Evolutionary conservation across 345 rosid species (phyloP).

Genomic region (Mangifera indica): DNA sequence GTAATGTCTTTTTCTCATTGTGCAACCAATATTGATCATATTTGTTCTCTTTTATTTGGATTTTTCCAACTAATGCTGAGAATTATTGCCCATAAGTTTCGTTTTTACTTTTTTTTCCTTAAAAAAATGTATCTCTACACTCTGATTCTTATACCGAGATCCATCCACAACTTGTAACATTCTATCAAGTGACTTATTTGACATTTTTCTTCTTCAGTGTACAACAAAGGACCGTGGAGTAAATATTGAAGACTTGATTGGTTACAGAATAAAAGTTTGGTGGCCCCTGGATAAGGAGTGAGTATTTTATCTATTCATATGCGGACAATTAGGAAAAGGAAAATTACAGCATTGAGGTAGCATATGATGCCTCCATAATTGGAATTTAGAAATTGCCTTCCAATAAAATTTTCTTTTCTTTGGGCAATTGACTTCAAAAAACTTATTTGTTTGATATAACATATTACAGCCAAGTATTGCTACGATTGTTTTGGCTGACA

Average conservation of each 20-base stretch:
- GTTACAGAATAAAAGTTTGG: constrained; percentile 88
- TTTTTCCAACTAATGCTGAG: not conserved
- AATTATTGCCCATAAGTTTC: not conserved
- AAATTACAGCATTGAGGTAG: not conserved
- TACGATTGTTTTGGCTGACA: not conserved
- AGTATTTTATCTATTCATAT: constrained; percentile 27
- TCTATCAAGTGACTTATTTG: constrained; percentile 21
- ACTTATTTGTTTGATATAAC: not conserved
- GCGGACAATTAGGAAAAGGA: not conserved
- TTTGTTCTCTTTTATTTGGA: not conserved
- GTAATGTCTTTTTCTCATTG: not conserved
- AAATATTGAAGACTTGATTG: constrained; percentile 69
- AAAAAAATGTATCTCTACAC: not conserved
- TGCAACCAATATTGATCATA: not conserved
- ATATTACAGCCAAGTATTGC: not conserved
- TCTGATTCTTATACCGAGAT: not conserved
- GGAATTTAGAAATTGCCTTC: not conserved
- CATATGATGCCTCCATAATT: too few species aligned
- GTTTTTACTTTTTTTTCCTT: not conserved
- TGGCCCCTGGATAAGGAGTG: constrained; percentile 99
- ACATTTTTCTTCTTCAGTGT: constrained; percentile 47
- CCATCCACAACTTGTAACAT: not conserved
- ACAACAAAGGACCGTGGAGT: constrained; percentile 51
- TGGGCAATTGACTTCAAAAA: not conserved
- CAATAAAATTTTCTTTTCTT: not conserved